A percentile compares a stretch with the other conserved stretches of the same genome.
These are phyloP conservation scores for Panicum virgatum DNA, from an alignment of 202 grass and related monocot genomes.

Conservation along the genomic window DNA sequence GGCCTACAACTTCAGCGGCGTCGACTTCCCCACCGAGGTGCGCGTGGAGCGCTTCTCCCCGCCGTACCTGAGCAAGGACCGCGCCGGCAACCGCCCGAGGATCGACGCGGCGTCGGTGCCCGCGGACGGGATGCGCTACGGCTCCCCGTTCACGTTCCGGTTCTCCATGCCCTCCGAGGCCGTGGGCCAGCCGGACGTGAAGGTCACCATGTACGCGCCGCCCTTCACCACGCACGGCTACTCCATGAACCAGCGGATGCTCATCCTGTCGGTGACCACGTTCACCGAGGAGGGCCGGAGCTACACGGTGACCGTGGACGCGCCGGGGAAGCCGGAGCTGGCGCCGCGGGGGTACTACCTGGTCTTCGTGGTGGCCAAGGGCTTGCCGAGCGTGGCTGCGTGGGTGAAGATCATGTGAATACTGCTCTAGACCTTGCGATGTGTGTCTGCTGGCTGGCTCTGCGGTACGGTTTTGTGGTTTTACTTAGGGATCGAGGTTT, in stretches of 20 bases:
- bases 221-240: conserved; percentile 92
- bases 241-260: conserved; percentile 92
- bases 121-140: conserved; percentile 58
- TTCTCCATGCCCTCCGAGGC: conserved; percentile 33
- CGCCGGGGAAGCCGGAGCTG: conserved; percentile 54
- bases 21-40: conserved; percentile 78
- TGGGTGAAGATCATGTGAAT: conserved; percentile 62
- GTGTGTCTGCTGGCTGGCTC: neutral
- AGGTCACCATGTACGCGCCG: conserved; percentile 86
- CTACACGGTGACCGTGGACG: conserved; percentile 44
- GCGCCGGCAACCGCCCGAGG: conserved; percentile 26
- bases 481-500: neutral
- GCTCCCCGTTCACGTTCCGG: conserved; percentile 40
- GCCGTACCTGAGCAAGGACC: conserved; percentile 57
- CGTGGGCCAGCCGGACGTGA: conserved; percentile 48
- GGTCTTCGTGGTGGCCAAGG: conserved; percentile 61
- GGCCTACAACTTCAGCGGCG: conserved; percentile 67
- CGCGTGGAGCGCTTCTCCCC: conserved; percentile 73
- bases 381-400: conserved; percentile 57
- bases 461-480: neutral
- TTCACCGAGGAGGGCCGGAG: conserved; percentile 24
- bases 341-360: conserved; percentile 83
- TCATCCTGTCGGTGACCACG: conserved; percentile 43
- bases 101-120: conserved; percentile 40
- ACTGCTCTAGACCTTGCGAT: neutral